phyloP scores from a whole-genome alignment of 768 basidiomycete species.

The Tephrocybe sp. region DNA sequence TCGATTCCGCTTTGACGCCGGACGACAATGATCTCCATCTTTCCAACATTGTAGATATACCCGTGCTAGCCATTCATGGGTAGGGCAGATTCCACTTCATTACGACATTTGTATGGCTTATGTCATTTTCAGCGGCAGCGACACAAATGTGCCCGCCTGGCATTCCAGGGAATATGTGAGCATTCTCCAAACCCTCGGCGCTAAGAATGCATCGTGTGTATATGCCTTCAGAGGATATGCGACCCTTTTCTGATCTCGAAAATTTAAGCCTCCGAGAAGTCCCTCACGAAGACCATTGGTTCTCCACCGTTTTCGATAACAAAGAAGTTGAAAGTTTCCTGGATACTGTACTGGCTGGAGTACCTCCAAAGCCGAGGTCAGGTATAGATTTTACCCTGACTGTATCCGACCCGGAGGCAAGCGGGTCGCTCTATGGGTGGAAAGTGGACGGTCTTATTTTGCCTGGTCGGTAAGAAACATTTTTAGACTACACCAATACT shows the following conservation, averaged over 20 bases:
- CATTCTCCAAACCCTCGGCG: conserved; percentile 54
- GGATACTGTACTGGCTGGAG: conserved; percentile 25
- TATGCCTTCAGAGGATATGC: not conserved
- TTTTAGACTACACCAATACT: no score
- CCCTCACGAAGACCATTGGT: conserved; percentile 69
- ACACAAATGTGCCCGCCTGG: conserved; percentile 88
- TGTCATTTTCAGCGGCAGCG: conserved; percentile 52
- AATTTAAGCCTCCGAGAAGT: conserved; percentile 61
- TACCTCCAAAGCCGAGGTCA: conserved; percentile 11
- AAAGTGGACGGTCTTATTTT: conserved; percentile 53
- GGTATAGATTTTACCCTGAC: conserved; percentile 65
- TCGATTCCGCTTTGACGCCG: conserved; percentile 72
- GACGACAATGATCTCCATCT: conserved; percentile 90
- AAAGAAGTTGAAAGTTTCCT: conserved; percentile 58
- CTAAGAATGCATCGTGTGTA: conserved; percentile 50
- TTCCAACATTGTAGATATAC: conserved; percentile 70
- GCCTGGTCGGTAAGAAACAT: conserved; percentile 77
- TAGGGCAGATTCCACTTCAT: conserved; percentile 27
- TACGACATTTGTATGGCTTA: conserved; percentile 4
- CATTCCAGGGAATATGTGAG: conserved; percentile 71
- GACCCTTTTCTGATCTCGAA: not conserved
- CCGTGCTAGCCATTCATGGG: conserved; percentile 82
- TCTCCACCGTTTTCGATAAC: conserved; percentile 56
- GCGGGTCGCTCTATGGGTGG: conserved; percentile 72
- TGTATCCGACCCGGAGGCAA: conserved; percentile 65